Conservation (phyloP, 2,329 filamentous ascomycete species). For the Capronia coronata region DNA sequence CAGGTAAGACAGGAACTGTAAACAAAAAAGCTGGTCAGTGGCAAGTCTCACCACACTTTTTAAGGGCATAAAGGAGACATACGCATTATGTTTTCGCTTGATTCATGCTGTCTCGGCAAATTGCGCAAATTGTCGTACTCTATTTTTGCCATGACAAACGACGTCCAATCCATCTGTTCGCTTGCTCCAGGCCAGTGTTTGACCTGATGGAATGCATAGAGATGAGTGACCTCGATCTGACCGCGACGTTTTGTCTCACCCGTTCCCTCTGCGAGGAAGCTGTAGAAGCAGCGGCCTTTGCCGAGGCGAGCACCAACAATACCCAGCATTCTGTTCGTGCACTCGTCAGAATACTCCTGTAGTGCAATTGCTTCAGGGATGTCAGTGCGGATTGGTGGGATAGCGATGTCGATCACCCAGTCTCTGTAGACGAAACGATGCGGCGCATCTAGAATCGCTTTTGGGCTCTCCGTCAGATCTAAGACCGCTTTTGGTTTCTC, state of each 20-base stretch:
- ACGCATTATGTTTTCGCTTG: slow-evolving; percentile 1
- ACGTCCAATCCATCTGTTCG: slow-evolving; percentile 16
- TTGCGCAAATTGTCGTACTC: slow-evolving; percentile 11
- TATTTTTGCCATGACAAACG: slow-evolving; percentile 18
- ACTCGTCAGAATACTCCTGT: no score
- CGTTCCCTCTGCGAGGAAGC: neutral
- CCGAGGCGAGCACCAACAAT: slow-evolving; percentile 8
- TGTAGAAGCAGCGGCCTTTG: slow-evolving; percentile 10
- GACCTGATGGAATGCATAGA: slow-evolving; percentile 19
- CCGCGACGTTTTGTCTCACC: neutral
- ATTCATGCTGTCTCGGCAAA: neutral
- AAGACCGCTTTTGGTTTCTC: no score
- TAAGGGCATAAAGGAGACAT: no score
- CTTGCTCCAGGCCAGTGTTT: slow-evolving; percentile 18
- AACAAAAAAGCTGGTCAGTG: neutral
- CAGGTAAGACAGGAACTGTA: slow-evolving; percentile 11
- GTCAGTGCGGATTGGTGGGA: slow-evolving; percentile 1
- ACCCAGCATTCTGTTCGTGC: no score
- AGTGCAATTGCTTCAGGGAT: slow-evolving; percentile 1
- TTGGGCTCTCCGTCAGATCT: no score
- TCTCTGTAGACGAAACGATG: slow-evolving; percentile 9
- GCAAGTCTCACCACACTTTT: neutral
- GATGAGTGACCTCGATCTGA: slow-evolving; percentile 12
- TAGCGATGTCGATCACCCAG: slow-evolving; percentile 13
- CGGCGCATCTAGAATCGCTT: slow-evolving; percentile 10